A percentile compares a stretch with the other conserved stretches of the same genome.
These are phyloP conservation scores for Turritis glabra DNA, from an alignment of 345 rosid species.

Conservation along the genomic window DNA sequence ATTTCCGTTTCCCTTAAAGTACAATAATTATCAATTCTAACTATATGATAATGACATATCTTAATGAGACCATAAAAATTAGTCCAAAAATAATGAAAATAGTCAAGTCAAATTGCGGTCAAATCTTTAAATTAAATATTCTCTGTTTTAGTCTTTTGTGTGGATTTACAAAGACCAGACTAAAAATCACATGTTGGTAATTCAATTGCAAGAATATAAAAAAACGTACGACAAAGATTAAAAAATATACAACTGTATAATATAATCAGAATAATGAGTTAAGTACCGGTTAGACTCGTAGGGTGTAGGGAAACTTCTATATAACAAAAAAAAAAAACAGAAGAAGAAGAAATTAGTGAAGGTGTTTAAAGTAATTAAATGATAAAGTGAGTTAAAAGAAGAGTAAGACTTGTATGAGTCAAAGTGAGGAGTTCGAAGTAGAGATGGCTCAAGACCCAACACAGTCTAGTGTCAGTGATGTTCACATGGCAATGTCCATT, in stretches of 20 bases:
- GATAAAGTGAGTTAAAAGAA: conserved; percentile 29
- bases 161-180: conserved; percentile 26
- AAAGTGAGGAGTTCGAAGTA: conserved; percentile 49
- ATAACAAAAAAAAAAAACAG: too few species aligned
- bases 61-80: background rate
- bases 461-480: conserved; percentile 42
- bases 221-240: conserved; percentile 7
- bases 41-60: background rate
- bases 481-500: conserved; percentile 58
- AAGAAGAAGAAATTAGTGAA: conserved; percentile 15
- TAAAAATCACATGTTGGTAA: conserved; percentile 18
- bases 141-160: background rate
- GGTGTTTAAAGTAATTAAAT: conserved; percentile 11
- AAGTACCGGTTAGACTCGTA: background rate
- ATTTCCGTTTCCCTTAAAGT: too few species aligned
- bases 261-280: conserved; percentile 9
- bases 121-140: background rate
- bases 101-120: conserved; percentile 24
- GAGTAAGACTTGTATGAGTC: conserved; percentile 43
- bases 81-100: background rate
- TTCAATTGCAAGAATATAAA: conserved; percentile 8
- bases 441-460: conserved; percentile 56
- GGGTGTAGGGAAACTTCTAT: background rate
- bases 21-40: background rate
- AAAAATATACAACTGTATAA: background rate